Base-by-base conservation (phyloP, 108 stramenopile species). In the Tribonema minus region DNA sequence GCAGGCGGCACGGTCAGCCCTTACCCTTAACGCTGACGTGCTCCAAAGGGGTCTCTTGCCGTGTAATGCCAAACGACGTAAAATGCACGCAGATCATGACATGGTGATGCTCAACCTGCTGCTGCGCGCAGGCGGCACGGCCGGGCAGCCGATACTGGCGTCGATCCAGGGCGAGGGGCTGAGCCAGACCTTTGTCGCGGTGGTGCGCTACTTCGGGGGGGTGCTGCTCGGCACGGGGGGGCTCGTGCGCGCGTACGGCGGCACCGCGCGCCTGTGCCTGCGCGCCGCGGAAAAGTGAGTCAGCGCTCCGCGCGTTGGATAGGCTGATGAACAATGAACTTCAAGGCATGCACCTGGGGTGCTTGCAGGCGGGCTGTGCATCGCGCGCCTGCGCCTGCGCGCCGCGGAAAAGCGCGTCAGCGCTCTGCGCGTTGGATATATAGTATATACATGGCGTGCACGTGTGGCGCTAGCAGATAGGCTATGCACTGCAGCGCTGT, bases 181-280 rank as follows among this genome's bases (percentile, higher is more conserved):
- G 33, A 75, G 62, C 37, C 72, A 85, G 40, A 83, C 82, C 2
- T 31, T 74, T 20, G 85, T 85, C 26, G 78, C 84, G 38, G 85
- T 85, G 0, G 84, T 79, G 2, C 27, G 85, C n/a, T 83, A 85
- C 36, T 85, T 80, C 25, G 85, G 85, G 30, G 85, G 85, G 62
- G 74, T 85, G 26, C 84, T 84, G 77, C 71, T 85, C 20, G 85
- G 85, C 32, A 81, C 85, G 0, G 85, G 85, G 3, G 85, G 85
- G 23, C 70, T 85, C 15, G 80, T 75, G 29, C 79, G 85, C 20
- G 85, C 85, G 9, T 85, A 85, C 71, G 70, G 71, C 6, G 83
- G 82, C 27, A 68, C 33, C 12, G 79, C 85, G 37, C 66, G 80
- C 15, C 80, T 72, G 7, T 82, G 81, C 72, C 61, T 82, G 3